Percentiles rank a stretch among this genome's conserved stretches.
Evolutionary conservation across 139 green algal species (phyloP).

Genomic region (Tetradesmus lagerheimii): DNA sequence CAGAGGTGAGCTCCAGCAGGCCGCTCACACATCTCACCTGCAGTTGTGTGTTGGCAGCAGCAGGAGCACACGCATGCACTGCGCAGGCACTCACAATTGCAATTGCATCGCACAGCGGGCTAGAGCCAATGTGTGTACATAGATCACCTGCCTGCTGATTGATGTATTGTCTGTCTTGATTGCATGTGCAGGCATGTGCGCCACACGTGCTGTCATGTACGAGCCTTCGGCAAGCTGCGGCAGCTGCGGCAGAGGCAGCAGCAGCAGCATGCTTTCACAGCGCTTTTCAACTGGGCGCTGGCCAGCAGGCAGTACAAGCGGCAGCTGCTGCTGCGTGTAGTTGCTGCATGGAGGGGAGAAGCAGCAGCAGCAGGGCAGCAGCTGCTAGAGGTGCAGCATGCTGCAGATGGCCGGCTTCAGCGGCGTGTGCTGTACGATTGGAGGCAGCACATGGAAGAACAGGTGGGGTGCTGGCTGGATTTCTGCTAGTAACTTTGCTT

Average conservation of each 20-base stretch:
- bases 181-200: constrained; percentile 17
- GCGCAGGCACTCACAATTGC: not conserved
- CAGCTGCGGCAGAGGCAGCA: constrained; percentile 19
- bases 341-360: not conserved
- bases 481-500: no score
- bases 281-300: not conserved
- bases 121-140: not conserved
- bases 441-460: not conserved
- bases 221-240: constrained; percentile 12
- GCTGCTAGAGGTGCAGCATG: not conserved
- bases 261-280: not conserved
- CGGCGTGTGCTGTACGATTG: not conserved
- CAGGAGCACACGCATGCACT: no score
- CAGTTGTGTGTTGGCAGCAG: no score
- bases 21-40: no score
- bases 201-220: not conserved
- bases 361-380: not conserved
- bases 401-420: not conserved
- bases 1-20: not conserved
- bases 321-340: not conserved
- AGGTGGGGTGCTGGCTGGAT: constrained; percentile 13
- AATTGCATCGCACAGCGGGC: not conserved
- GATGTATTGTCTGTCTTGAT: not conserved
- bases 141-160: no score
- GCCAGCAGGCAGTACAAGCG: not conserved